Conservation (phyloP, 768 basidiomycete genomes). For the Dendrothele bispora region DNA sequence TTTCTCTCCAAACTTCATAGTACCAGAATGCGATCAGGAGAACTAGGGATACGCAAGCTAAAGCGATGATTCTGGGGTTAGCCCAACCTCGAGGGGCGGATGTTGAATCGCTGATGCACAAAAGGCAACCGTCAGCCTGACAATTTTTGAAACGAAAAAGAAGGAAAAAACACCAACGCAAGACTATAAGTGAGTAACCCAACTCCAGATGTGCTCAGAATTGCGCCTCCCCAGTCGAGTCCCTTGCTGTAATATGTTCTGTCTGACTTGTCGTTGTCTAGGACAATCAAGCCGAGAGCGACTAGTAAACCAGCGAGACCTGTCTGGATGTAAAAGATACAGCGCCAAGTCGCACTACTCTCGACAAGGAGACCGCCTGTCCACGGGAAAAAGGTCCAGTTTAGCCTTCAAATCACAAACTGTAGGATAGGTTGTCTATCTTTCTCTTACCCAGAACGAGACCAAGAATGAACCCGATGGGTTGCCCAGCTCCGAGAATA, state of each 20-base stretch:
- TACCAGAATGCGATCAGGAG: slow-evolving; percentile 24
- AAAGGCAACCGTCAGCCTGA: neutral
- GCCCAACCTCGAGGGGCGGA: slow-evolving; percentile 29
- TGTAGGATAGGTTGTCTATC: too few species aligned
- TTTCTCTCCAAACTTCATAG: slow-evolving; percentile 31
- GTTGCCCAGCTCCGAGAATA: slow-evolving; percentile 33
- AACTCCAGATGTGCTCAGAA: slow-evolving; percentile 30
- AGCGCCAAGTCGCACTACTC: slow-evolving; percentile 28
- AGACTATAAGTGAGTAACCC: slow-evolving; percentile 33
- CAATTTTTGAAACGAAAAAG: neutral
- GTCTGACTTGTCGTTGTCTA: neutral
- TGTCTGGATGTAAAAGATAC: slow-evolving; percentile 32
- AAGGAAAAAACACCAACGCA: slow-evolving; percentile 20
- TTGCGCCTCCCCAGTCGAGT: slow-evolving; percentile 33
- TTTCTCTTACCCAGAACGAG: slow-evolving; percentile 30
- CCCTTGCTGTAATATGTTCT: slow-evolving; percentile 25
- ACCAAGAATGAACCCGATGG: slow-evolving; percentile 32
- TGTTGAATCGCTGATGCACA: slow-evolving; percentile 24
- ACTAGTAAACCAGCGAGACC: slow-evolving; percentile 28
- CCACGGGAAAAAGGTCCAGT: neutral
- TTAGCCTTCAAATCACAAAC: too few species aligned
- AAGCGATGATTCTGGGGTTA: slow-evolving; percentile 29
- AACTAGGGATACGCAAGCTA: slow-evolving; percentile 24
- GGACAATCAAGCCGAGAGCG: slow-evolving; percentile 16
- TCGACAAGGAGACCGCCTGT: slow-evolving; percentile 31